Evolutionary conservation across 305 asterid genomes (phyloP).

Genomic region (Fraxinus dipetala): DNA sequence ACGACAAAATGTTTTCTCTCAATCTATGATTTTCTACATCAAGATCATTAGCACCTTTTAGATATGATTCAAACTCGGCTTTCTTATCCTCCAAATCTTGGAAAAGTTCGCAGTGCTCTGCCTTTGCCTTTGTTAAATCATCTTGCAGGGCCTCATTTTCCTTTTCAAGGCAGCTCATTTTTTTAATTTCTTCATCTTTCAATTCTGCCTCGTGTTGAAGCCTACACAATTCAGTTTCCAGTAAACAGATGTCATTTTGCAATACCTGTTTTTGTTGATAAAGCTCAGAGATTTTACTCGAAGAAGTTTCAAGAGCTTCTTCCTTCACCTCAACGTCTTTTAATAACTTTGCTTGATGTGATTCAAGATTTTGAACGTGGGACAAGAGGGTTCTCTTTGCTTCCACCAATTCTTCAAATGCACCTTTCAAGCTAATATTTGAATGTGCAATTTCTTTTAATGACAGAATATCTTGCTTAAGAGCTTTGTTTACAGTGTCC

Average conservation of each 20-base stretch:
- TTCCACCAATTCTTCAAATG: constrained; percentile 33
- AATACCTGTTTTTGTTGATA: constrained; percentile 45
- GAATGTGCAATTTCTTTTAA: constrained; percentile 32
- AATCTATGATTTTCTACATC: constrained; percentile 38
- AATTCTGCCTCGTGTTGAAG: constrained; percentile 51
- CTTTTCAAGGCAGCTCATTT: constrained; percentile 48
- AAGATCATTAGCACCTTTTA: constrained; percentile 22
- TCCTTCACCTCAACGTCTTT: constrained; percentile 56
- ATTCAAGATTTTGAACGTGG: constrained; percentile 41
- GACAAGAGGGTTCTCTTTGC: constrained; percentile 31
- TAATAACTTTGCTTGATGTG: constrained; percentile 37
- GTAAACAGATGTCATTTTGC: constrained; percentile 40
- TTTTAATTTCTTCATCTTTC: constrained; percentile 49
- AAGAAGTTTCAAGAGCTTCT: constrained; percentile 54
- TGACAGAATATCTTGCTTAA: constrained; percentile 36
- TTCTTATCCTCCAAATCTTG: constrained; percentile 54
- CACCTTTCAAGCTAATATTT: constrained; percentile 30
- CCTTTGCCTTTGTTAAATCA: constrained; percentile 42
- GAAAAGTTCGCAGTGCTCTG: constrained; percentile 35
- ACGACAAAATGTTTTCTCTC: constrained; percentile 29
- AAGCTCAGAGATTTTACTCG: constrained; percentile 45
- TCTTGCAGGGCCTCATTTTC: constrained; percentile 46
- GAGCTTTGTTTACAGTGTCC: constrained; percentile 31
- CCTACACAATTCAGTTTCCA: constrained; percentile 41
- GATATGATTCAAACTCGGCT: constrained; percentile 38